Conservation (phyloP, 2,329 filamentous ascomycete genomes). For the Xylaria hypoxylon region DNA sequence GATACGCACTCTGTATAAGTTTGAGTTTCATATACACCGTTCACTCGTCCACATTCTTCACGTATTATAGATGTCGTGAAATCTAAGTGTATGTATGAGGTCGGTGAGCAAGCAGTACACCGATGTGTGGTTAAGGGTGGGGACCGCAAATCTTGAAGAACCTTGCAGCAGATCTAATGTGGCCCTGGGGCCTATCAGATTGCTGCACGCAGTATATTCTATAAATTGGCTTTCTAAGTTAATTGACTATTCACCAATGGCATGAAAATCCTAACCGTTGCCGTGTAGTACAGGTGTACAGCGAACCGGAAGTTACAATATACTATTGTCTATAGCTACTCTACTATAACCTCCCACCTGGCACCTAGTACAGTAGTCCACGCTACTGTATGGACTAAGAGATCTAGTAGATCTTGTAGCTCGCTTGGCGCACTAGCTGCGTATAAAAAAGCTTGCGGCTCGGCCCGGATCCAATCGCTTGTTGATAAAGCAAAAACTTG, state of each 20-base stretch:
- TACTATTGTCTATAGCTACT: slow-evolving; percentile 21
- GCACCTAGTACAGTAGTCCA: slow-evolving; percentile 7
- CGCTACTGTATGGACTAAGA: background rate
- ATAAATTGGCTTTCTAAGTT: background rate
- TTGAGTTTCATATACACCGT: no score
- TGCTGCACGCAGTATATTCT: background rate
- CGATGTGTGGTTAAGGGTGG: background rate
- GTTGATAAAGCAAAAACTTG: background rate
- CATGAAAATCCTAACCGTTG: background rate
- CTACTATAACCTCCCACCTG: background rate
- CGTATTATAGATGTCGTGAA: background rate
- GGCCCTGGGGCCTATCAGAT: slow-evolving; percentile 17
- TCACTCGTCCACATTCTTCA: background rate
- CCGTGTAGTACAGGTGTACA: background rate
- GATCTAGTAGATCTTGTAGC: slow-evolving; percentile 6
- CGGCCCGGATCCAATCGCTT: slow-evolving; percentile 27
- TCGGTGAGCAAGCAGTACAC: slow-evolving; percentile 28
- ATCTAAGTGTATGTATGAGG: background rate
- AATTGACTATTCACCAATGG: background rate
- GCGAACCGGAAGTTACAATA: background rate
- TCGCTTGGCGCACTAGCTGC: slow-evolving; percentile 20
- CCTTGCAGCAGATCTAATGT: slow-evolving; percentile 30
- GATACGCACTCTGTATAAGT: no score
- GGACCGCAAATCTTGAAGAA: slow-evolving; percentile 21
- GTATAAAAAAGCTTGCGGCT: slow-evolving; percentile 18